A percentile compares a stretch with the other conserved stretches of the same genome.
Conservation (phyloP, 495 filamentous ascomycete species). For the Choiromyces venosus region DNA sequence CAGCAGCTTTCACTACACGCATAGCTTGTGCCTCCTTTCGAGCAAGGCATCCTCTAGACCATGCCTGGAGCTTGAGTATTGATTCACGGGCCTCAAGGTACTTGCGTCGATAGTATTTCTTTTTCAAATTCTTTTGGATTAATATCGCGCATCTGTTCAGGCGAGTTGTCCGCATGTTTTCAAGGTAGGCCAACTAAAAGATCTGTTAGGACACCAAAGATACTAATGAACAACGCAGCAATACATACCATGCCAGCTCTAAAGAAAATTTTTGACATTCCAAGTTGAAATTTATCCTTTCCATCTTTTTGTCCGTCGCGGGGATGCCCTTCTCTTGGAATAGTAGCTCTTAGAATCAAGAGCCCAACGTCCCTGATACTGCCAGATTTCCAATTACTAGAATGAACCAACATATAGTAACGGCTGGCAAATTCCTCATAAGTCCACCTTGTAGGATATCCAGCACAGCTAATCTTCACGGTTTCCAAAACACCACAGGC, state of each 20-base stretch:
- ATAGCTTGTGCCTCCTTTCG: constrained; percentile 73
- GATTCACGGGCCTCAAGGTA: constrained; percentile 81
- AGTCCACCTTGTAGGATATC: constrained; percentile 97
- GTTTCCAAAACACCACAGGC: constrained; percentile 99
- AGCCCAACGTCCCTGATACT: constrained; percentile 82
- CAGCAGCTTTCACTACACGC: constrained; percentile 77
- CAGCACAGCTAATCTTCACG: constrained; percentile 94
- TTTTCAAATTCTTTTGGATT: constrained; percentile 97
- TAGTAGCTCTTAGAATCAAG: constrained; percentile 81
- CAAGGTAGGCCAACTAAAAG: constrained; percentile 72
- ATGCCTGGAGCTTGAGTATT: constrained; percentile 73
- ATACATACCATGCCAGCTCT: constrained; percentile 73
- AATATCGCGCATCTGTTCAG: constrained; percentile 93
- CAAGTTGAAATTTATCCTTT: constrained; percentile 91
- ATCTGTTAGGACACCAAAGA: constrained; percentile 21
- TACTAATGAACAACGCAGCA: neutral
- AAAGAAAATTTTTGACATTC: constrained; percentile 98
- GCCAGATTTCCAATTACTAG: constrained; percentile 83
- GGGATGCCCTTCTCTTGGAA: constrained; percentile 54
- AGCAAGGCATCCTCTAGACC: constrained; percentile 66
- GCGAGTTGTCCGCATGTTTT: constrained; percentile 82
- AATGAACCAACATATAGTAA: constrained; percentile 98
- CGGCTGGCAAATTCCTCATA: constrained; percentile 97
- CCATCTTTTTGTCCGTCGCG: constrained; percentile 64
- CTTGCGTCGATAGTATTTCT: constrained; percentile 88